Percentiles rank a stretch among this genome's conserved stretches.
These are phyloP conservation scores for Nepenthes mirabilis DNA, from an alignment of 148 eudicot genomes.

Conservation along the genomic window DNA sequence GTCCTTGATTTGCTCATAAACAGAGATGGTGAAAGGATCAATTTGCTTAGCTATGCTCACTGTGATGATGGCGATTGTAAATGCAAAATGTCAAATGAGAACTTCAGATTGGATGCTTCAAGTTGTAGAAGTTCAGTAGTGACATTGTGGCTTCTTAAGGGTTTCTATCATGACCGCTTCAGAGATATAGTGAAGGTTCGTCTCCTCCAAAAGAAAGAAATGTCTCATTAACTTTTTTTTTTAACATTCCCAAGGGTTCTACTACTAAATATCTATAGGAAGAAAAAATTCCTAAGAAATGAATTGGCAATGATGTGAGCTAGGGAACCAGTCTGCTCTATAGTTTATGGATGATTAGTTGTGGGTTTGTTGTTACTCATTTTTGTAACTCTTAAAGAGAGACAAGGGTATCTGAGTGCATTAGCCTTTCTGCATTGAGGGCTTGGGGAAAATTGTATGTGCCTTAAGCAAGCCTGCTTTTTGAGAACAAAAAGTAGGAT, in stretches of 20 bases:
- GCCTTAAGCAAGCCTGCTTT: too few species aligned
- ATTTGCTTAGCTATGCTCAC: slow-evolving; percentile 32
- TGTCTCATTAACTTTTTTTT: not conserved
- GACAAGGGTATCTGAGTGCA: too few species aligned
- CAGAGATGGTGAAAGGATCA: slow-evolving; percentile 73
- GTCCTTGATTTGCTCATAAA: not conserved
- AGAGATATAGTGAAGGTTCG: slow-evolving; percentile 51
- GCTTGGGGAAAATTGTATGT: too few species aligned
- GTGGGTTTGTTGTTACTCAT: too few species aligned
- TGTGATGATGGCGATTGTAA: slow-evolving; percentile 53
- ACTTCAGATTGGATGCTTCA: slow-evolving; percentile 3
- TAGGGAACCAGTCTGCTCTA: too few species aligned
- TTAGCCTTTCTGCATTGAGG: too few species aligned
- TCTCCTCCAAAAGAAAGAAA: not conserved
- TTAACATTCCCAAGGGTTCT: not conserved
- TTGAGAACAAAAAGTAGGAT: too few species aligned
- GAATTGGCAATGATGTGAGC: too few species aligned
- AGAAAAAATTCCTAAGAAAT: too few species aligned
- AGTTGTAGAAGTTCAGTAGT: slow-evolving; percentile 17
- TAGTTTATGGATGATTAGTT: too few species aligned
- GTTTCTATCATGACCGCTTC: slow-evolving; percentile 73
- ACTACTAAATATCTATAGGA: not conserved
- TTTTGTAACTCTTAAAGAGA: too few species aligned
- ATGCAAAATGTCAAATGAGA: slow-evolving; percentile 35
- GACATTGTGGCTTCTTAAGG: slow-evolving; percentile 52